Evolutionary conservation across 2,329 filamentous ascomycete genomes (phyloP).

Genomic region (Thermoascus crustaceus): DNA sequence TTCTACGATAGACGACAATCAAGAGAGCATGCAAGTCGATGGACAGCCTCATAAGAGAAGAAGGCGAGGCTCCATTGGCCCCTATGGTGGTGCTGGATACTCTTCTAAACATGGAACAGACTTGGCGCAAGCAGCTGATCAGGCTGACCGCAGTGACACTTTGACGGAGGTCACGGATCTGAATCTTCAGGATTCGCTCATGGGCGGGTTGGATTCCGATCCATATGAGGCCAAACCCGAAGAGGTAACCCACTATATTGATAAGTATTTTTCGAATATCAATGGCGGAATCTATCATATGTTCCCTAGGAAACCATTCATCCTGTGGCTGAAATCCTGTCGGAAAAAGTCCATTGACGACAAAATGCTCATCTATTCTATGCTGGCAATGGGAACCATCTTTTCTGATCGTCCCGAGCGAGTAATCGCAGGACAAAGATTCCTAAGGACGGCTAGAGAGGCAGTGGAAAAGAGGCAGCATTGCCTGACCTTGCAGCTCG

Average conservation of each 20-base stretch:
- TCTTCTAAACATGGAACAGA: neutral
- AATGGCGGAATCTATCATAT: constrained; percentile 49
- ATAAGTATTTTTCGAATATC: constrained; percentile 50
- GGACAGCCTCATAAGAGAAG: too few relatives aligned
- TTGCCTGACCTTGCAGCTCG: constrained; percentile 53
- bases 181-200: constrained; percentile 22
- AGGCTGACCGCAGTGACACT: constrained; percentile 21
- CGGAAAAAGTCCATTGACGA: constrained; percentile 46
- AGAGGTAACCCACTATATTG: constrained; percentile 44
- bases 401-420: constrained; percentile 44
- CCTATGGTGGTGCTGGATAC: neutral
- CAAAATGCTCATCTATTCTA: constrained; percentile 52
- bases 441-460: constrained; percentile 49
- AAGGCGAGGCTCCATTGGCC: neutral
- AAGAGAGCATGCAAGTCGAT: too few relatives aligned
- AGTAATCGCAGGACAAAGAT: constrained; percentile 39
- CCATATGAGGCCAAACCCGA: constrained; percentile 46
- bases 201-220: constrained; percentile 42
- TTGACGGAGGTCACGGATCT: constrained; percentile 23
- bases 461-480: constrained; percentile 47
- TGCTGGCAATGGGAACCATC: constrained; percentile 50
- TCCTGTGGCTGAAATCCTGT: constrained; percentile 44
- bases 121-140: neutral
- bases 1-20: too few relatives aligned
- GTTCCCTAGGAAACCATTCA: constrained; percentile 48